Conservation (phyloP, 257 asterid species). For the Fraxinus excelsior region DNA sequence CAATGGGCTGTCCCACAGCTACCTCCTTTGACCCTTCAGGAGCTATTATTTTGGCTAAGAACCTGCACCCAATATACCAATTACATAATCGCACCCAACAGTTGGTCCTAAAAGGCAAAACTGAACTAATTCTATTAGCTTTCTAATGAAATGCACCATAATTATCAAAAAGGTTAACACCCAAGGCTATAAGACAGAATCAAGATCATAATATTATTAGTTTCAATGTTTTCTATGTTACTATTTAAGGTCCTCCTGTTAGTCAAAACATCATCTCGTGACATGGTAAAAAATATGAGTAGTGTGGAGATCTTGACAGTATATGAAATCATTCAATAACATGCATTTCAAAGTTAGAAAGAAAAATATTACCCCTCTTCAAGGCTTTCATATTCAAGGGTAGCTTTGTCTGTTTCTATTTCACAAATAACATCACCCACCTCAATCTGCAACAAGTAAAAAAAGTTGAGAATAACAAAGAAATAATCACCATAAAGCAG, state of each 20-base stretch:
- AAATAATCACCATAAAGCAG: slow-evolving; percentile 25
- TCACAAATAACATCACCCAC: slow-evolving; percentile 96
- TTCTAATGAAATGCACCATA: slow-evolving; percentile 2
- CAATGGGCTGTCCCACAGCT: slow-evolving; percentile 92
- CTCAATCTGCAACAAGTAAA: slow-evolving; percentile 69
- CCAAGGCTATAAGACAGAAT: not conserved
- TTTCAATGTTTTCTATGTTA: slow-evolving; percentile 8
- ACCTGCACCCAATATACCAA: slow-evolving; percentile 53
- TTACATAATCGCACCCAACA: not conserved
- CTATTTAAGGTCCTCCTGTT: slow-evolving; percentile 25
- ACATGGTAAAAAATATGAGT: slow-evolving; percentile 8
- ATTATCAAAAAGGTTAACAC: slow-evolving; percentile 1
- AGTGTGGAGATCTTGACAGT: slow-evolving; percentile 18
- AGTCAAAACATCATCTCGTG: slow-evolving; percentile 10
- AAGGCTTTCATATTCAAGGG: slow-evolving; percentile 91
- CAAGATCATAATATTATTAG: slow-evolving; percentile 2
- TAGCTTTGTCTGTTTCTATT: slow-evolving; percentile 99
- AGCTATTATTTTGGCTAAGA: slow-evolving; percentile 84
- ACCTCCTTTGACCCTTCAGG: slow-evolving; percentile 97
- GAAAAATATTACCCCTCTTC: slow-evolving; percentile 88
- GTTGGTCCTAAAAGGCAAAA: not conserved
- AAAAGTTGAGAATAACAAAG: slow-evolving; percentile 16
- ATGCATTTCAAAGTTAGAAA: slow-evolving; percentile 10
- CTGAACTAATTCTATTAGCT: not conserved
- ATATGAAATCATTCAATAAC: slow-evolving; percentile 25